A percentile compares a stretch with the other conserved stretches of the same genome.
These are phyloP conservation scores for Termitomyces sp. DNA, from an alignment of 768 basidiomycete species.

Conservation along the genomic window DNA sequence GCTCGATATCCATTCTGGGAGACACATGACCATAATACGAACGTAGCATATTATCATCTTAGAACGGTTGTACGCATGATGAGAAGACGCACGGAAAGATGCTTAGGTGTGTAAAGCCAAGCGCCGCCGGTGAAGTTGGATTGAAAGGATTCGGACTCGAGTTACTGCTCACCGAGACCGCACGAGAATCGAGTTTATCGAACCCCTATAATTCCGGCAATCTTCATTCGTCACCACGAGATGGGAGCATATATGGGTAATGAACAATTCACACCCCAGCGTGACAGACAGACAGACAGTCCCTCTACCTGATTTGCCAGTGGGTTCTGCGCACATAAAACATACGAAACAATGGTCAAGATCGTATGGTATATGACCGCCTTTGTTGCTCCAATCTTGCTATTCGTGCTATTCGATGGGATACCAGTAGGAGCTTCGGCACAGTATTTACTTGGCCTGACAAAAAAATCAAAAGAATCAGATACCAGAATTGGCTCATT, in stretches of 20 bases:
- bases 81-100: not conserved
- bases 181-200: no score
- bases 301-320: conserved; percentile 13
- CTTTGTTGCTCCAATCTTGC: conserved; percentile 31
- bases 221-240: not conserved
- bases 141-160: not conserved
- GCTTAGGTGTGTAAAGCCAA: not conserved
- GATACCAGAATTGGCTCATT: not conserved
- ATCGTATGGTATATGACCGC: conserved; percentile 36
- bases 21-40: not conserved
- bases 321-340: conserved; percentile 29
- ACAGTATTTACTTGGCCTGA: conserved; percentile 55
- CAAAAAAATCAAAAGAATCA: no score
- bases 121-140: not conserved
- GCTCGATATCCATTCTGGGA: not conserved
- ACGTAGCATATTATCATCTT: not conserved
- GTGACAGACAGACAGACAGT: no score
- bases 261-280: conserved; percentile 24
- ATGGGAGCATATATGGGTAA: conserved; percentile 1
- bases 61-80: no score
- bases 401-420: conserved; percentile 26
- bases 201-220: not conserved
- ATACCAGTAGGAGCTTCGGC: conserved; percentile 21
- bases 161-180: no score
- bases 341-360: conserved; percentile 28